Conservation (phyloP, 805 yeast species). For the Kluyveromyces wickerhamii region DNA sequence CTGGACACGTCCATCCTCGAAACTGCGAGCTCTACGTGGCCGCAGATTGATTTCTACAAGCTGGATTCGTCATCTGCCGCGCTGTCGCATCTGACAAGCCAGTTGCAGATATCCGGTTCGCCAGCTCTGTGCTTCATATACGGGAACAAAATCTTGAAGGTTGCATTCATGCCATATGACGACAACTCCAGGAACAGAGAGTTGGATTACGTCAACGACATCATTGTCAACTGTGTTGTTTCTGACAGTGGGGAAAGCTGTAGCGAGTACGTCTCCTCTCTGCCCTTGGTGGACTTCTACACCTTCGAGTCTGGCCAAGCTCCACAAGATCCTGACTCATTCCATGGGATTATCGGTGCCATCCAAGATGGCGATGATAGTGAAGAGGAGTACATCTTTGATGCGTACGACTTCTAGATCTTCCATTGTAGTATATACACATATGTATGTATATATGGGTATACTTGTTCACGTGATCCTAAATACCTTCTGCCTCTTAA, state of each 20-base stretch:
- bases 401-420: constrained; percentile 10
- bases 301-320: neutral
- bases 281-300: constrained; percentile 1
- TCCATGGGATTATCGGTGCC: too few relatives aligned
- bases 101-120: constrained; percentile 9
- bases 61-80: constrained; percentile 29
- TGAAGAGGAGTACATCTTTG: constrained; percentile 16
- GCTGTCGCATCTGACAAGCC: constrained; percentile 21
- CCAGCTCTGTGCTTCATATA: constrained; percentile 10
- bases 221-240: constrained; percentile 22
- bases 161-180: constrained; percentile 3
- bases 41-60: constrained; percentile 22
- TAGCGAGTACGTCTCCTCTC: neutral
- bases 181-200: constrained; percentile 1
- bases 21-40: constrained; percentile 19
- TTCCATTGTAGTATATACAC: too few relatives aligned
- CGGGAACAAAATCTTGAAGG: constrained; percentile 3
- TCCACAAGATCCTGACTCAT: too few relatives aligned
- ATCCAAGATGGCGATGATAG: constrained; percentile 15
- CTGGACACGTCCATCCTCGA: constrained; percentile 29
- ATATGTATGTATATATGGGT: too few relatives aligned
- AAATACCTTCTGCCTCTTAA: too few relatives aligned
- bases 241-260: constrained; percentile 15
- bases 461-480: too few relatives aligned
- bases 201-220: constrained; percentile 13